Conservation (phyloP, 192 early-diverging fungal species). For the Backusella macrospora region DNA sequence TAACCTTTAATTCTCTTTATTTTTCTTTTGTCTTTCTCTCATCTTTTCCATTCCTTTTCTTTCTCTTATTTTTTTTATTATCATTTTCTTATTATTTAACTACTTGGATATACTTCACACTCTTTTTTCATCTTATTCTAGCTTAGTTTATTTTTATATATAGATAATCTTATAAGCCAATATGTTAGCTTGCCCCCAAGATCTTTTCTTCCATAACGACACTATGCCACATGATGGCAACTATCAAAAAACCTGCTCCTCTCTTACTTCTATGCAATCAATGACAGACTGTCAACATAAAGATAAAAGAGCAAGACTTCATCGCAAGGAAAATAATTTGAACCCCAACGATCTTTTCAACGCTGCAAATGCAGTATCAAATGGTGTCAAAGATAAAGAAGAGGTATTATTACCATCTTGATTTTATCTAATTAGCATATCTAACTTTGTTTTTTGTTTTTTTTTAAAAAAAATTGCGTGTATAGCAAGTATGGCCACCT, state of each 20-base stretch:
- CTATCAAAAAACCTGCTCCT: neutral
- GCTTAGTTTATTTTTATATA: constrained; percentile 5
- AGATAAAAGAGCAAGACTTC: constrained; percentile 21
- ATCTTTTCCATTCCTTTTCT: constrained; percentile 13
- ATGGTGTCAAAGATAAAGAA: constrained; percentile 29
- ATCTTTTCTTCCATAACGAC: constrained; percentile 32
- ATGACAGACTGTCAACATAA: constrained; percentile 10
- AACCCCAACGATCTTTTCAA: neutral
- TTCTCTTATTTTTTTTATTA: constrained; percentile 13
- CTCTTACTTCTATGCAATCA: constrained; percentile 3
- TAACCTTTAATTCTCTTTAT: neutral
- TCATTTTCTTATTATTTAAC: constrained; percentile 15
- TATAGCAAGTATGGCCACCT: constrained; percentile 59
- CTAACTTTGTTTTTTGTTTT: neutral
- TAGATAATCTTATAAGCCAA: constrained; percentile 5
- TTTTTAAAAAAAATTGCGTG: neutral
- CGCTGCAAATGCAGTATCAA: constrained; percentile 4
- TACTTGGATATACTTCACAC: neutral
- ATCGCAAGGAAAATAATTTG: neutral
- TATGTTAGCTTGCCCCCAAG: constrained; percentile 41
- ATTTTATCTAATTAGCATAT: constrained; percentile 8
- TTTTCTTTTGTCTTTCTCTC: neutral
- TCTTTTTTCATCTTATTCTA: neutral
- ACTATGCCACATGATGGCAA: constrained; percentile 9
- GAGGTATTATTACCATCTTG: constrained; percentile 17